Evolutionary conservation across 106 monocot species (phyloP), one percentile per base, ranked within the genome.

Genomic region (Xerophyta viscosa): DNA sequence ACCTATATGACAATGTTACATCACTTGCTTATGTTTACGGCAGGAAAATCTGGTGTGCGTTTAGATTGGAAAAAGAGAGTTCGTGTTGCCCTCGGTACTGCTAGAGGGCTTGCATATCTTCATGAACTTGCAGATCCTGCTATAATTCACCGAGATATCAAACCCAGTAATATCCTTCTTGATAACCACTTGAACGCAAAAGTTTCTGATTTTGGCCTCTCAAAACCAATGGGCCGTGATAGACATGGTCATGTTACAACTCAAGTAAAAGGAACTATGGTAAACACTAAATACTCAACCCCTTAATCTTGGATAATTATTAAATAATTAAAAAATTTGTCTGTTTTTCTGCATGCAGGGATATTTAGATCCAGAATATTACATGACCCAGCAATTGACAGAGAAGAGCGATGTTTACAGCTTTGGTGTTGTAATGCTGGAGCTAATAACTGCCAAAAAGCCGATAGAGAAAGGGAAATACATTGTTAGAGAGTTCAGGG

Each of bases 361-460:
- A 8, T 88, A 88, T 56, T 24, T 83, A 37, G 82, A 83, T 67
- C 83, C 88, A 2, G 88, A 83, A 55, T 83, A 89, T 45, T 83
- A 73, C 73, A 77, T 79, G 72, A 79, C 70, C 0, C 79, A 83
- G 47, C 76, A 70, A 36, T 54, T 77, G 43, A 76, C 88, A n/a
- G 73, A 76, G 13, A 88, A 83, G 65, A 89, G 89, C 27, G 89
- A 89, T 36, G 83, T 89, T n/a, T 89, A 89, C 25, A 84, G 83
- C 41, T 84, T 80, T 28, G 89, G 89, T 20, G 76, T 84, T 12
- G 83, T 89, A 6, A 76, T 88, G 89, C 70, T 89, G 4, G 89
- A 89, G 43, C 56, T 89, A 18, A 64, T 89, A 60, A 83, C 72
- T 22, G 56, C 56, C 0, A 68, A 45, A 42, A 59, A 24, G 14